A percentile compares a stretch with the other conserved stretches of the same genome.
Evolutionary conservation across 208 protist species (phyloP).

Genomic region (Trypanosomatidae sp.): DNA sequence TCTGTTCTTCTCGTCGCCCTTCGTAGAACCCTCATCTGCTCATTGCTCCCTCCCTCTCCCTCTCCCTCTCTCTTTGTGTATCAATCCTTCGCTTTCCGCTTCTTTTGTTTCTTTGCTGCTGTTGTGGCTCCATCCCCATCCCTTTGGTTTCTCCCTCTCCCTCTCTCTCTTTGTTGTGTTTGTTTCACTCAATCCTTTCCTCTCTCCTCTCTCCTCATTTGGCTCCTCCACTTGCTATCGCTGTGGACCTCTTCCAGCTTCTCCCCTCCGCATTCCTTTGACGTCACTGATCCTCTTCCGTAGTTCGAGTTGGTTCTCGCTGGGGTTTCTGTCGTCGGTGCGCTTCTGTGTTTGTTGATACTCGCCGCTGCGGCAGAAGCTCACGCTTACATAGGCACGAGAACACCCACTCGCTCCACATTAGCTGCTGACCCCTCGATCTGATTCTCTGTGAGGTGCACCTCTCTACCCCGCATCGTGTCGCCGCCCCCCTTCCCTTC

Average conservation of each 20-base stretch:
- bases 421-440: background rate
- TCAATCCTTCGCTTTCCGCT: background rate
- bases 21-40: background rate
- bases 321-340: background rate
- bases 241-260: too few species aligned
- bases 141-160: constrained; percentile 8
- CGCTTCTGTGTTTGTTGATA: background rate
- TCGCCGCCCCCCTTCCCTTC: background rate
- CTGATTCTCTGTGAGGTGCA: background rate
- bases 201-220: background rate
- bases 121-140: background rate
- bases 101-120: background rate
- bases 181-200: background rate
- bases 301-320: background rate
- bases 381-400: background rate
- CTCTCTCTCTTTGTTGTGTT: background rate
- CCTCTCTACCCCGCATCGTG: background rate
- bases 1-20: background rate
- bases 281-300: background rate
- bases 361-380: background rate
- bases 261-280: background rate
- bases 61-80: background rate
- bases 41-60: background rate
- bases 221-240: background rate
- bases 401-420: background rate